Base-by-base conservation (phyloP, 2,329 filamentous ascomycete species). In the Cucurbitaria berberidis region DNA sequence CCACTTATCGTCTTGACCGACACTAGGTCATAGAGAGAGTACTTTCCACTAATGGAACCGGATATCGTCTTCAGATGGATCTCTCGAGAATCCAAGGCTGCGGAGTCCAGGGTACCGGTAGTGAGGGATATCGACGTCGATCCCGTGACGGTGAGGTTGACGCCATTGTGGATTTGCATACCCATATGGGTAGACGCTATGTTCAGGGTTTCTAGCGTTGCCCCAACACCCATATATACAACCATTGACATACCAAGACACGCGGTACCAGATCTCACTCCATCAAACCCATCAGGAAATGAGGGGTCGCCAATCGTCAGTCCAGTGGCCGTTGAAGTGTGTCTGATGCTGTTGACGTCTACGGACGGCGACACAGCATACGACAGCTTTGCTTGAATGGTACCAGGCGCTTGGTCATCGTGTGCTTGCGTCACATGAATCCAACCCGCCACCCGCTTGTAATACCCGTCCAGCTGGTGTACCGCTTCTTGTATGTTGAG, bases 1-100 rank as follows among this genome's bases (percentile, higher is more conserved):
- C 78, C 78, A n/a, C 73, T 74, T 21, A 66, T 70, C 1, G 76
- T 78, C 2, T 63, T 69, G 29, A 81, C 66, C 16, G 64, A 70
- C 8, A 81, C 63, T 7, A 77, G 61, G 47, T 80, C 76, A 13
- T 63, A 63, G 2, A 80, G 68, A 4, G 74, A 66, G 59, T 76
- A 80, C 10, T 62, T 68, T 1, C 78, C 78, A 40, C 64, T 74
- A 39, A 80, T 75, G 16, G 73, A 73, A 7, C 77, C 77, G 0
- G 76, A 75, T 4, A 69, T 69, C 5, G 74, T 72, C 21, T 75
- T 64, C 10, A 80, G 70, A 16, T 65, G 61, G n/a, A 74, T 78
- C 45, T 75, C 66, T 11, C 75, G 72, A 2, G 75, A 76, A 42
- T 69, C 63, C 49, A 76, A 66, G 4, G 69, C 53, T 6, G 70